phyloP scores from a whole-genome alignment of 2,329 filamentous ascomycete species.

The Cladophialophora immunda region DNA sequence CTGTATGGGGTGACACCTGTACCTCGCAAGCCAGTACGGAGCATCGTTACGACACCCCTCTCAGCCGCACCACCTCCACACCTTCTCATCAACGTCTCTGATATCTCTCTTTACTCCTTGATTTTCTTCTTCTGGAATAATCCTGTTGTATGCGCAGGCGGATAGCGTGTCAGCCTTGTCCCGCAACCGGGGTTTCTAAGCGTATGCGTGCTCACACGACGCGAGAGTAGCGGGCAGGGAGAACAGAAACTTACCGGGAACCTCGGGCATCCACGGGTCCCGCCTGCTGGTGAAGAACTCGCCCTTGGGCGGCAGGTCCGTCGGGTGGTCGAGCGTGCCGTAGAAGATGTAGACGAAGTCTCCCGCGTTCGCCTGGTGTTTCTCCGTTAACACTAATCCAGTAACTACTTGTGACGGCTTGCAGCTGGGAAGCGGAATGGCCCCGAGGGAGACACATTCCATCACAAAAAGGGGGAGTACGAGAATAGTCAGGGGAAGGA shows the following conservation, averaged over 20 bases:
- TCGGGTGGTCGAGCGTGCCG: slow-evolving; percentile 60
- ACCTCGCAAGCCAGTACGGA: no score
- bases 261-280: slow-evolving; percentile 61
- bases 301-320: slow-evolving; percentile 60
- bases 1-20: no score
- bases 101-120: slow-evolving; percentile 48
- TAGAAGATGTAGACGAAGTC: slow-evolving; percentile 56
- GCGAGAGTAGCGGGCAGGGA: no score
- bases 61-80: neutral
- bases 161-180: neutral
- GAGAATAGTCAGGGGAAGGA: no score
- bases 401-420: no score
- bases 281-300: slow-evolving; percentile 64
- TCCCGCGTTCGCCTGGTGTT: slow-evolving; percentile 38
- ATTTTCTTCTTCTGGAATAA: slow-evolving; percentile 59
- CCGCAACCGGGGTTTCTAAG: no score
- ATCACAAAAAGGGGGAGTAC: no score
- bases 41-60: no score
- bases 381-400: neutral
- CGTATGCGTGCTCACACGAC: no score
- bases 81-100: neutral
- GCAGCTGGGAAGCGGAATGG: no score
- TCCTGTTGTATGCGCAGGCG: slow-evolving; percentile 41
- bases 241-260: slow-evolving; percentile 49
- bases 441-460: no score